Conservation (phyloP, 495 filamentous ascomycete genomes). For the Tuber calosporum region DNA sequence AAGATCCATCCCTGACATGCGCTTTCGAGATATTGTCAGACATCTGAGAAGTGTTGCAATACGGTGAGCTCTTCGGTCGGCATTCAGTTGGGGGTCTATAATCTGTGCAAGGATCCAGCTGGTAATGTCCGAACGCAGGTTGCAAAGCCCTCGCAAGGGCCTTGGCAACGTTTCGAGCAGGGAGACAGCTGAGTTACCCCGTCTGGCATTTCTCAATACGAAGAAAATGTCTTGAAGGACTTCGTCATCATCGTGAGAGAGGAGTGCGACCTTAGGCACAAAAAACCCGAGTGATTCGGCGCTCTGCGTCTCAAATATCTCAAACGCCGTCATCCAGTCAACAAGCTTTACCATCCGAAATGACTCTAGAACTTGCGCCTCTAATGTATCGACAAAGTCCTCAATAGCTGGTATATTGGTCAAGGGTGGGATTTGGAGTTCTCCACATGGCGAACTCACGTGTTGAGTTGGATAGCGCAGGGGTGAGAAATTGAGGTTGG, state of each 20-base stretch:
- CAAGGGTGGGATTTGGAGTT: slow-evolving; percentile 25
- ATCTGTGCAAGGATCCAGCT: slow-evolving; percentile 42
- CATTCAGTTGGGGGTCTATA: slow-evolving; percentile 35
- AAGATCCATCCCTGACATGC: slow-evolving; percentile 43
- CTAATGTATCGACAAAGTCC: slow-evolving; percentile 38
- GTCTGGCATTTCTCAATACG: slow-evolving; percentile 36
- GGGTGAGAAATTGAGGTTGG: slow-evolving; percentile 37
- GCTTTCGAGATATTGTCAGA: slow-evolving; percentile 39
- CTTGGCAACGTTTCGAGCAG: slow-evolving; percentile 40
- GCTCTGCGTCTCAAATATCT: slow-evolving; percentile 42
- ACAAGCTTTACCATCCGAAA: slow-evolving; percentile 40
- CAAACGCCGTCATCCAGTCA: slow-evolving; percentile 44
- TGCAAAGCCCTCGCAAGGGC: slow-evolving; percentile 37
- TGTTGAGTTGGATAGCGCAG: slow-evolving; percentile 27
- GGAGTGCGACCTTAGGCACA: slow-evolving; percentile 38
- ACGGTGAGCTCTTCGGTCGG: slow-evolving; percentile 35
- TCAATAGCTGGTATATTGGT: slow-evolving; percentile 34
- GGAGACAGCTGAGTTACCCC: slow-evolving; percentile 32
- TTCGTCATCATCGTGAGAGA: slow-evolving; percentile 42
- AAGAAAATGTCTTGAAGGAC: slow-evolving; percentile 42
- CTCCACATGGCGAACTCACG: slow-evolving; percentile 11
- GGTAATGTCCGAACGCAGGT: slow-evolving; percentile 37
- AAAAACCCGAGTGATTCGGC: slow-evolving; percentile 42
- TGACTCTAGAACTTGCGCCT: slow-evolving; percentile 28
- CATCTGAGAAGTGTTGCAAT: slow-evolving; percentile 38